Evolutionary conservation across 2,329 filamentous ascomycete species (phyloP), one percentile per base, ranked within the genome.

Genomic region (Cercospora brassicicola): DNA sequence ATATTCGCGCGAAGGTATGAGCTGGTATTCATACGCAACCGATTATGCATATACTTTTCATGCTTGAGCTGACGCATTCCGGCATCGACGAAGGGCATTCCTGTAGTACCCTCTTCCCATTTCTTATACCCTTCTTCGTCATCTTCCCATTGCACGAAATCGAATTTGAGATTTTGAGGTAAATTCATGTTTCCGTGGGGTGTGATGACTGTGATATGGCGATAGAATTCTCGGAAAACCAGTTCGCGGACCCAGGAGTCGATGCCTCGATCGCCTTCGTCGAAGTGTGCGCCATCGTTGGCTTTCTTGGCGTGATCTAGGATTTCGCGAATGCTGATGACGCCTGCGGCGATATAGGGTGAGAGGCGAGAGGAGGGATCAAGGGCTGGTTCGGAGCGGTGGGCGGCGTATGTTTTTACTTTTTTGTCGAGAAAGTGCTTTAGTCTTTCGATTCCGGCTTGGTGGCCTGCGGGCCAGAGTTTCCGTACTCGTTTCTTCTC

Each of bases 41-140:
- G 79, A 65, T 85, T 85, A 68, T 86, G 83, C 83, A 86, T 85
- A 68, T 83, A 85, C 1, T 79, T 82, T 42, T 85, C 83, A 0
- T 76, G 69, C 51, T 82, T 82, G 53, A 86, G 74, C 65, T 85
- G 83, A 2, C 84, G 74, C 83, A 86, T 85, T 0, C 83, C 83
- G 0, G 84, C 83, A 69, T 85, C 84, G 6, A 86, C 78, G 56
- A 85, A 84, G 0, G 83, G 84, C 18, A 82, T 80, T 9, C 84
- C 84, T 0, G 83, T 83, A 10, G 67, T 78, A 1, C 83, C 83
- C 56, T 82, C 76, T 67, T 78, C 81, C 83, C 83, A 84, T 64
- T 83, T 83, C 67, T 82, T 74, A 78, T 82, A 84, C 3, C 82
- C 82, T 68, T 83, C 82, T 51, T 82, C 77, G 66, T 85, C 83